phyloP scores from a whole-genome alignment of 1,284 basidiomycete species.

The Neotropicomus parvogracilis region DNA sequence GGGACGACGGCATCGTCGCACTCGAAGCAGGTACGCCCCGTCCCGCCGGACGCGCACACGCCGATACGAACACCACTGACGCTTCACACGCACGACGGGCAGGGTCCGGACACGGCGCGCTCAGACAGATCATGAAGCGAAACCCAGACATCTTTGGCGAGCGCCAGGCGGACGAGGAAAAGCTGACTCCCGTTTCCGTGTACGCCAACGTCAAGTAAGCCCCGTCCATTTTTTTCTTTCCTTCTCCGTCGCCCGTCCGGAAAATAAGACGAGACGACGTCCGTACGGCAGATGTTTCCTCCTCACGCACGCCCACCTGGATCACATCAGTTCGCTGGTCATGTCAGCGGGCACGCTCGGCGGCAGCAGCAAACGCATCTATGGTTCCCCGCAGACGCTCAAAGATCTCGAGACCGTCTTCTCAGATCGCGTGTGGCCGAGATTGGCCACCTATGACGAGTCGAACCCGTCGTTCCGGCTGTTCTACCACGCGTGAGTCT shows the following conservation, averaged over 20 bases:
- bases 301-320: constrained; percentile 78
- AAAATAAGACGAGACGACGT: constrained; percentile 22
- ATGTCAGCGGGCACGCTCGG: constrained; percentile 68
- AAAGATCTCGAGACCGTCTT: constrained; percentile 72
- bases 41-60: background rate
- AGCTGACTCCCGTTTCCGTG: constrained; percentile 23
- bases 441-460: constrained; percentile 71
- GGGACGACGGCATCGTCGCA: constrained; percentile 68
- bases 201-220: constrained; percentile 34
- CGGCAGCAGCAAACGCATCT: constrained; percentile 64
- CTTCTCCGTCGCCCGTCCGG: background rate
- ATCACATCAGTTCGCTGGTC: constrained; percentile 75
- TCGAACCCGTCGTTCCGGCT: constrained; percentile 52
- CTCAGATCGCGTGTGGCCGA: constrained; percentile 77
- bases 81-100: background rate
- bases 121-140: constrained; percentile 49
- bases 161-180: constrained; percentile 7
- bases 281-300: constrained; percentile 53
- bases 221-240: background rate
- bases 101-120: constrained; percentile 62
- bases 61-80: too few species aligned
- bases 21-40: constrained; percentile 63
- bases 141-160: constrained; percentile 52
- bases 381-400: constrained; percentile 58
- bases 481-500: constrained; percentile 56